Evolutionary conservation across 2,329 filamentous ascomycete genomes (phyloP).

Genomic region (Alternaria sp.): DNA sequence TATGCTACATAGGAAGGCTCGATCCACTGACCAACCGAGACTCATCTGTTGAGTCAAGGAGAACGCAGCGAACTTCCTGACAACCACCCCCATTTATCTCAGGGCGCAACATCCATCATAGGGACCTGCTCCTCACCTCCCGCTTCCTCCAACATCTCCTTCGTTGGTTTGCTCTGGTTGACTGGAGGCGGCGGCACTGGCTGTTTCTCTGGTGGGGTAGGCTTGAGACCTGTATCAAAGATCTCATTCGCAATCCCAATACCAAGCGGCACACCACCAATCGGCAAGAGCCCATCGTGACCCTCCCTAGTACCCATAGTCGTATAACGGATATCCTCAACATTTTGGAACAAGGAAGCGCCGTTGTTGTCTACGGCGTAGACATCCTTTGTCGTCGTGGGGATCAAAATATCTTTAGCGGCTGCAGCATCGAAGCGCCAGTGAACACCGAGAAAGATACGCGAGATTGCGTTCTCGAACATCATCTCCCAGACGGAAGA

Average conservation of each 20-base stretch:
- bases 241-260: conserved; percentile 27
- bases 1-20: not conserved
- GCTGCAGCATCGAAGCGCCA: conserved; percentile 42
- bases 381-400: conserved; percentile 16
- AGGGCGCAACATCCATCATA: conserved; percentile 5
- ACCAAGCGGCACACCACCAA: conserved; percentile 24
- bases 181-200: conserved; percentile 5
- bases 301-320: conserved; percentile 21
- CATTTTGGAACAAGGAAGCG: conserved; percentile 19
- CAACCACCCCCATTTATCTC: not conserved
- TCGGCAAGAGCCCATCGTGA: conserved; percentile 11
- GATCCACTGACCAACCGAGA: too few species aligned
- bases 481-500: conserved; percentile 36
- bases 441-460: conserved; percentile 39
- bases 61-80: not conserved
- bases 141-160: not conserved
- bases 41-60: too few species aligned
- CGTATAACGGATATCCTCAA: conserved; percentile 18
- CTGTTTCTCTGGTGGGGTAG: conserved; percentile 17
- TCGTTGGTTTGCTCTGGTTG: not conserved
- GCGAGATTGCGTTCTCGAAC: conserved; percentile 39
- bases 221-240: conserved; percentile 13
- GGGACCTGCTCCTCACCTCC: not conserved
- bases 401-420: conserved; percentile 25
- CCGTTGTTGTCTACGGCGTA: conserved; percentile 20